These are phyloP conservation scores for Termitomyces sp. DNA, from an alignment of 768 basidiomycete species.

Conservation along the genomic window DNA sequence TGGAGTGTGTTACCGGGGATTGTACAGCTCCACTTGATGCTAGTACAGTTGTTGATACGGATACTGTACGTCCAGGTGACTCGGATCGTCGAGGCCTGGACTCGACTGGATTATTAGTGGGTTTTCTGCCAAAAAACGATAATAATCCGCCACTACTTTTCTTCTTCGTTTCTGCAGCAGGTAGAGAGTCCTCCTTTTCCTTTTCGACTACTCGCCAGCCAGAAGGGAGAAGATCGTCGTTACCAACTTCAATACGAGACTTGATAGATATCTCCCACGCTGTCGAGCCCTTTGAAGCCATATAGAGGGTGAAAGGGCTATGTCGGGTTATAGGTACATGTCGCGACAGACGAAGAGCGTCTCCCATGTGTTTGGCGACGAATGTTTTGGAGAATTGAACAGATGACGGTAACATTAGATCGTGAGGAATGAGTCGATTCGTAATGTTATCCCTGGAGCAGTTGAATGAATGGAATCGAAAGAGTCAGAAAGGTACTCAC, in stretches of 20 bases:
- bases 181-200: slow-evolving; percentile 28
- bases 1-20: slow-evolving; percentile 15
- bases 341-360: slow-evolving; percentile 60
- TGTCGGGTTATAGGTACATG: slow-evolving; percentile 44
- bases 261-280: slow-evolving; percentile 73
- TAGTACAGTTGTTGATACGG: slow-evolving; percentile 1
- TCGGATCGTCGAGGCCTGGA: slow-evolving; percentile 8
- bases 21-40: slow-evolving; percentile 1
- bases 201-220: slow-evolving; percentile 73
- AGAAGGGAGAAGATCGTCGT: slow-evolving; percentile 55
- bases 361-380: slow-evolving; percentile 51
- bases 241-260: slow-evolving; percentile 37
- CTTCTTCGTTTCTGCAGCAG: slow-evolving; percentile 38
- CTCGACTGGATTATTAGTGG: slow-evolving; percentile 8
- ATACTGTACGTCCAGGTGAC: slow-evolving; percentile 8
- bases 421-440: slow-evolving; percentile 43
- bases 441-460: slow-evolving; percentile 31
- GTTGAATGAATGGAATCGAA: background rate
- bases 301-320: slow-evolving; percentile 67
- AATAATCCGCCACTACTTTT: slow-evolving; percentile 54
- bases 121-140: slow-evolving; percentile 62
- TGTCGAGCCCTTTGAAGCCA: slow-evolving; percentile 65
- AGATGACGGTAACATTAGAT: slow-evolving; percentile 42
- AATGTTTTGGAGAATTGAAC: slow-evolving; percentile 50
- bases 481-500: slow-evolving; percentile 37